Base-by-base conservation (phyloP, 1,284 basidiomycete species). In the Cryptococcus amylolentus region DNA sequence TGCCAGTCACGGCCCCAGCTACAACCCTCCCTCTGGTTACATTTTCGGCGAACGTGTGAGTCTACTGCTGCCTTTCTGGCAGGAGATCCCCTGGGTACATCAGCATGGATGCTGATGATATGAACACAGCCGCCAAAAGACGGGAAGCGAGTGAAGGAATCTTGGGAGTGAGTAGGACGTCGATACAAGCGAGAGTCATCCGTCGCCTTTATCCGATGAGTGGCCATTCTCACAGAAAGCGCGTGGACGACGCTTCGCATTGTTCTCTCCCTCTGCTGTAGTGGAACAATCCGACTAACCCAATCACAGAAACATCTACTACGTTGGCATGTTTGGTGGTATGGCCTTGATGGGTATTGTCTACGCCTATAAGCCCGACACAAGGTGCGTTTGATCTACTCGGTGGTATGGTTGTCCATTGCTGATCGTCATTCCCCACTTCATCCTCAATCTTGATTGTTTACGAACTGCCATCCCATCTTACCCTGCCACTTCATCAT, bases 361-460 rank as follows among this genome's bases (percentile, higher is more conserved):
- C 68, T 78, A 91, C 47, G 89, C 91, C 78, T 97, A 94, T 83
- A 96, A 96, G 81, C 94, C 95, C 6, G 92, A 97, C 75, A 94
- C 89, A 18, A 93, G 88, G 93, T 93, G 70, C 65, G 88, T 78
- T 8, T 20, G 6, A 14, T n/a, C 35, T 0, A 3, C 3, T n/a
- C 45, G 10, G 23, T 27, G 10, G 38, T 26, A 26, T 50, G 37
- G 5, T 5, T 49, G 28, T 54, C 40, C 38, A 46, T 13, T 20
- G 46, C 45, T 41, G 23, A 49, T 20, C 18, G 10, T 35, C 28
- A 3, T 37, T 23, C 9, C 8, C 37, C 12, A 40, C 8, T 31
- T 8, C 10, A 18, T 37, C 16, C 46, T 42, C 47, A 5, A 41
- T 42, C 13, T 35, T 35, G 23, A 23, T 39, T 28, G 31, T 39